A percentile compares a stretch with the other conserved stretches of the same genome.
Evolutionary conservation across 192 early-diverging fungal species (phyloP).

Genomic region (Funneliformis geosporum): DNA sequence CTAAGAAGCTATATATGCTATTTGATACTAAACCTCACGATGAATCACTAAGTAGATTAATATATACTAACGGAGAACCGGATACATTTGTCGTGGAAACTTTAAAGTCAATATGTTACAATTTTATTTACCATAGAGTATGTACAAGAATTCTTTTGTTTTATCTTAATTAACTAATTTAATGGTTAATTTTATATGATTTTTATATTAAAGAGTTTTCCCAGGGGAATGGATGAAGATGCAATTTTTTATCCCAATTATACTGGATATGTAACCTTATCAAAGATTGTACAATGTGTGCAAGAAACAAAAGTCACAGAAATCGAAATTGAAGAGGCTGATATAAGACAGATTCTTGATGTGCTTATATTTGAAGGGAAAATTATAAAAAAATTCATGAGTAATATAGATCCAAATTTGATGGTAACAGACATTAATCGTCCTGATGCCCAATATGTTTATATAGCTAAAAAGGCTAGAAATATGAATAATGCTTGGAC

Average conservation of each 20-base stretch:
- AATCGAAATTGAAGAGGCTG: constrained; percentile 15
- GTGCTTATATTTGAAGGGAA: constrained; percentile 17
- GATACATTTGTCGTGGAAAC: constrained; percentile 17
- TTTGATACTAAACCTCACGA: constrained; percentile 20
- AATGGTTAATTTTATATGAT: neutral
- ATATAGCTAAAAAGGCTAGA: constrained; percentile 43
- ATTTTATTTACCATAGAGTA: constrained; percentile 19
- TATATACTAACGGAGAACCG: constrained; percentile 15
- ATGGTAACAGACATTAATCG: neutral
- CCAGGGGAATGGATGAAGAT: neutral
- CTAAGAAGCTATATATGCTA: constrained; percentile 16
- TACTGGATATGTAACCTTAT: neutral
- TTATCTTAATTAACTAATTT: neutral
- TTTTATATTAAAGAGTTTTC: constrained; percentile 19
- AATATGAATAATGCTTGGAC: constrained; percentile 59
- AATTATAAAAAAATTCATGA: neutral
- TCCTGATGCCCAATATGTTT: constrained; percentile 58
- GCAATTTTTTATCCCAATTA: neutral
- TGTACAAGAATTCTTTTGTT: neutral
- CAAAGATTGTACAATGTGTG: constrained; percentile 16
- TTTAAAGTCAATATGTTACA: constrained; percentile 21
- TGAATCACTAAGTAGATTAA: constrained; percentile 21
- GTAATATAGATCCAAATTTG: neutral
- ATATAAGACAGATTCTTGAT: constrained; percentile 21
- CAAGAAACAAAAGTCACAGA: constrained; percentile 23